Percentiles rank a stretch among this genome's conserved stretches.
Conservation (phyloP, 768 basidiomycete species). For the Termitomyces sp. region DNA sequence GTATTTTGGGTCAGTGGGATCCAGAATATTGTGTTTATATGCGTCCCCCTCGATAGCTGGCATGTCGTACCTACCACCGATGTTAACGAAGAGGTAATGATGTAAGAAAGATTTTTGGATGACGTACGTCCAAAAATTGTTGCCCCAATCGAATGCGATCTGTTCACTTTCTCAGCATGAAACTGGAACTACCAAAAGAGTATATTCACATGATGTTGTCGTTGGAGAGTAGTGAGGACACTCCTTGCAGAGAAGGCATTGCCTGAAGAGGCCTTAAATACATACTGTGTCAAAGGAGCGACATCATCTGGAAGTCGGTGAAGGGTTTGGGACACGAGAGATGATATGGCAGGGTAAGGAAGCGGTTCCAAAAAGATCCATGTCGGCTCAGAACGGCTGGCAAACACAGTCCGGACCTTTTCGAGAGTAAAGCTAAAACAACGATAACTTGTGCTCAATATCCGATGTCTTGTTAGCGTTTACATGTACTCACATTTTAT, state of each 20-base stretch:
- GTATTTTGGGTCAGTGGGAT: slow-evolving; percentile 61
- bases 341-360: slow-evolving; percentile 47
- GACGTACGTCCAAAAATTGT: slow-evolving; percentile 64
- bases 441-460: background rate
- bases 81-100: background rate
- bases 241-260: slow-evolving; percentile 70
- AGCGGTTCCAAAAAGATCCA: slow-evolving; percentile 68
- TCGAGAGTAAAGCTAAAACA: slow-evolving; percentile 39
- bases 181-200: background rate
- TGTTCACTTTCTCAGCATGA: slow-evolving; percentile 16
- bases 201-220: slow-evolving; percentile 51
- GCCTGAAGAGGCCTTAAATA: slow-evolving; percentile 55
- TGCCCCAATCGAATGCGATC: slow-evolving; percentile 64
- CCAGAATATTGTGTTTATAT: slow-evolving; percentile 44
- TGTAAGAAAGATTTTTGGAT: background rate
- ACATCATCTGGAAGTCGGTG: slow-evolving; percentile 56
- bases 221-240: slow-evolving; percentile 56
- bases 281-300: slow-evolving; percentile 45
- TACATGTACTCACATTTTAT: slow-evolving; percentile 35
- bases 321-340: slow-evolving; percentile 59
- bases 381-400: slow-evolving; percentile 49
- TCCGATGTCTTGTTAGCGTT: background rate
- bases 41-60: slow-evolving; percentile 49
- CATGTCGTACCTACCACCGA: slow-evolving; percentile 45
- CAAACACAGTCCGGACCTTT: slow-evolving; percentile 52